phyloP scores from a whole-genome alignment of 106 monocot species.

The Posidonia australis region DNA sequence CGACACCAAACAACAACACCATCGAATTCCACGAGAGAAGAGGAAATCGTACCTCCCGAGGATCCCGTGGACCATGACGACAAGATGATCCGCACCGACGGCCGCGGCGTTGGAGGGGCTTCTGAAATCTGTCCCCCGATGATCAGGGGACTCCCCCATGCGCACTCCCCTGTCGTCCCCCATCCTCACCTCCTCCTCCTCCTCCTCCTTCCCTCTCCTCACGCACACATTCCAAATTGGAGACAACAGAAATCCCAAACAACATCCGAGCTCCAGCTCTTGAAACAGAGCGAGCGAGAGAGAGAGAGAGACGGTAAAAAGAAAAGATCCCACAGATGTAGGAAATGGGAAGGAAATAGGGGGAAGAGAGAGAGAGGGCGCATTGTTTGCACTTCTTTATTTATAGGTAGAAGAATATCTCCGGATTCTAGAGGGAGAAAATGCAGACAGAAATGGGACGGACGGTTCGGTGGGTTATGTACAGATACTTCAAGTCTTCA shows the following conservation, averaged over 20 bases:
- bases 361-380: no score
- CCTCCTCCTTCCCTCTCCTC: background rate
- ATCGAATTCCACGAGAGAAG: background rate
- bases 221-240: background rate
- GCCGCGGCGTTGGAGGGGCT: constrained; percentile 15
- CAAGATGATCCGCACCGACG: constrained; percentile 57
- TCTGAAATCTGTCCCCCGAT: constrained; percentile 35
- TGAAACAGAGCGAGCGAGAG: no score
- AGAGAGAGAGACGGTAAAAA: no score
- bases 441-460: no score
- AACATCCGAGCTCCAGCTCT: background rate
- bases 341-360: no score
- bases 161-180: constrained; percentile 27
- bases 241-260: background rate
- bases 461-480: no score
- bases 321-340: no score
- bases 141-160: constrained; percentile 28
- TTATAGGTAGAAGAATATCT: no score
- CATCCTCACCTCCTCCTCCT: constrained; percentile 12
- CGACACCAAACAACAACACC: background rate
- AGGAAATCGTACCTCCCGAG: constrained; percentile 53
- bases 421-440: no score
- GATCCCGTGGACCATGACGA: constrained; percentile 91
- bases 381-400: no score
- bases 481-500: no score